Evolutionary conservation across 768 basidiomycete species (phyloP).

Genomic region (Pisolithus albus): DNA sequence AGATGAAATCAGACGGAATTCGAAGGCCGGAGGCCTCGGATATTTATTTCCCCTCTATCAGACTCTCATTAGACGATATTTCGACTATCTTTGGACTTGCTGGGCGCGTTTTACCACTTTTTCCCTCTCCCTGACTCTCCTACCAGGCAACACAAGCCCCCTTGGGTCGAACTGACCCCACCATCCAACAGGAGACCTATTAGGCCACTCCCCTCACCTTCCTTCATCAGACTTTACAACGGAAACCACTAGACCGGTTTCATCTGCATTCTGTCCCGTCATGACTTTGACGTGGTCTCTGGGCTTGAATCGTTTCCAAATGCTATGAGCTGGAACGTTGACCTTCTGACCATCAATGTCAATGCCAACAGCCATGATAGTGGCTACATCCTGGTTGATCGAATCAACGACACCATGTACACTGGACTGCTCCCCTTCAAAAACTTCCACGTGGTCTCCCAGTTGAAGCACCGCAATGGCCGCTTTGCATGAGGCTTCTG

Average conservation of each 20-base stretch:
- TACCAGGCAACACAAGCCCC: no score
- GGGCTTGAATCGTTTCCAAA: conserved; percentile 90
- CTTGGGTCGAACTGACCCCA: no score
- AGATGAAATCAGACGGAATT: no score
- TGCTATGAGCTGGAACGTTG: conserved; percentile 79
- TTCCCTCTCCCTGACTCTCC: no score
- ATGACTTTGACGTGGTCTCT: conserved; percentile 99
- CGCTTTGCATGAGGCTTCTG: conserved; percentile 84
- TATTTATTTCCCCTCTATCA: no score
- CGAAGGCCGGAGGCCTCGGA: no score
- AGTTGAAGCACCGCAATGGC: conserved; percentile 95
- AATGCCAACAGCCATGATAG: conserved; percentile 69
- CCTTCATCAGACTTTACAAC: no score
- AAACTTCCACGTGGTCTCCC: conserved; percentile 95
- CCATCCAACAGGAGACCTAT: no score
- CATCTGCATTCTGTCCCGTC: conserved; percentile 88
- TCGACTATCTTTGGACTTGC: no score
- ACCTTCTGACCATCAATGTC: conserved; percentile 85
- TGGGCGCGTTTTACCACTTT: no score
- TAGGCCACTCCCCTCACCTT: no score
- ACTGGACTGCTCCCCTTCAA: conserved; percentile 93
- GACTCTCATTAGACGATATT: no score
- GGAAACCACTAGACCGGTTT: conserved; percentile 93
- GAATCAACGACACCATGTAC: conserved; percentile 89
- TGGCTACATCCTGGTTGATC: conserved; percentile 80